Percentiles rank a stretch among this genome's conserved stretches.
phyloP scores from a whole-genome alignment of 495 filamentous ascomycete genomes.

The Podospora anserina region DNA sequence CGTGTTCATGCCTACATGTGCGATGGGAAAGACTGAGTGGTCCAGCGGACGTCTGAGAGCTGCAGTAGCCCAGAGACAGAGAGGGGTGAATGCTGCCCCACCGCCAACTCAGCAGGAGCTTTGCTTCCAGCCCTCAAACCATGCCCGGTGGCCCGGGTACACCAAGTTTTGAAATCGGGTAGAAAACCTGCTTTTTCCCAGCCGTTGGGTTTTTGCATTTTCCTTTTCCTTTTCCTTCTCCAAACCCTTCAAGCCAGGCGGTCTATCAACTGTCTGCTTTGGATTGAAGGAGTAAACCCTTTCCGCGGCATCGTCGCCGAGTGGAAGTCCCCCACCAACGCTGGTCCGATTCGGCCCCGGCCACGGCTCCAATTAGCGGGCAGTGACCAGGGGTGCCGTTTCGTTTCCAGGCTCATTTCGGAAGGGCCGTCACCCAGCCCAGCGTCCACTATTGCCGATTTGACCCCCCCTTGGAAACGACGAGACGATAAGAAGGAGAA shows the following conservation, averaged over 20 bases:
- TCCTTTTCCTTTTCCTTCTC: conserved; percentile 1
- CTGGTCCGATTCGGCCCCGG: conserved; percentile 2
- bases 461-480: background rate
- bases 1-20: background rate
- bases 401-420: conserved; percentile 23
- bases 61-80: background rate
- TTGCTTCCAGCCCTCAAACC: conserved; percentile 3
- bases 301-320: background rate
- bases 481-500: background rate
- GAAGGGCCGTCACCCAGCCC: background rate
- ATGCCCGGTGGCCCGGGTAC: background rate
- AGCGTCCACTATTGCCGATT: conserved; percentile 7
- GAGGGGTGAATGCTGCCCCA: conserved; percentile 19
- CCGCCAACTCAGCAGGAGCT: conserved; percentile 32
- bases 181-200: conserved; percentile 17
- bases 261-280: conserved; percentile 9
- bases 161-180: background rate
- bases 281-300: background rate
- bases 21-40: background rate
- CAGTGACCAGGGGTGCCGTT: conserved; percentile 18
- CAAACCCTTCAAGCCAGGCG: conserved; percentile 7
- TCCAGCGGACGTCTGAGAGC: background rate
- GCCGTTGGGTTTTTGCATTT: background rate
- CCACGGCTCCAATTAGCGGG: conserved; percentile 15
- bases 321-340: conserved; percentile 8